These are phyloP conservation scores for Aegilops umbellulata DNA, from an alignment of 176 grass and related monocot genomes.

Conservation along the genomic window DNA sequence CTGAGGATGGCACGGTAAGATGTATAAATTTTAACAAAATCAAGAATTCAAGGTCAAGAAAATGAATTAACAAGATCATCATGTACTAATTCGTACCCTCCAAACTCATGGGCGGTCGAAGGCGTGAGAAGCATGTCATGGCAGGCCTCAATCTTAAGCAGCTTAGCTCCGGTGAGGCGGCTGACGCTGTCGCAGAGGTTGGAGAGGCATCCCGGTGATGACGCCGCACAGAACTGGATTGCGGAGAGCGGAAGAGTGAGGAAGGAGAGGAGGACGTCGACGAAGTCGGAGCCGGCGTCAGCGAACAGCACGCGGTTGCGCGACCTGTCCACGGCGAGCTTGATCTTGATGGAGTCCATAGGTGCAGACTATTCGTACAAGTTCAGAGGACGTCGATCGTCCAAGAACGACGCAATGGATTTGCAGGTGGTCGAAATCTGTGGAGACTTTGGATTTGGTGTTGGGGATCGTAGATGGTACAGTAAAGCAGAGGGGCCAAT, in stretches of 20 bases:
- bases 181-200: neutral
- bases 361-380: neutral
- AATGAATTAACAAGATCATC: too few relatives aligned
- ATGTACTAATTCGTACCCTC: too few relatives aligned
- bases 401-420: neutral
- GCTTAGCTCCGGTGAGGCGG: neutral
- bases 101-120: too few relatives aligned
- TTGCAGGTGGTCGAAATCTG: neutral
- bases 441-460: too few relatives aligned
- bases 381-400: neutral
- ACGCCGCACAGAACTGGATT: neutral
- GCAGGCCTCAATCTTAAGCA: neutral
- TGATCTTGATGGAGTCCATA: slow-evolving; percentile 12
- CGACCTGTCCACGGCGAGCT: slow-evolving; percentile 10
- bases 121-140: neutral
- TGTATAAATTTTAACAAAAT: too few relatives aligned
- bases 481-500: too few relatives aligned
- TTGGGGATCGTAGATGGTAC: too few relatives aligned
- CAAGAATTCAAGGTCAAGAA: too few relatives aligned
- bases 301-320: slow-evolving; percentile 12
- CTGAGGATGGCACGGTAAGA: too few relatives aligned
- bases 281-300: slow-evolving; percentile 25
- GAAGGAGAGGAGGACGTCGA: slow-evolving; percentile 19
- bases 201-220: slow-evolving; percentile 11
- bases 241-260: slow-evolving; percentile 8